These are phyloP conservation scores for Monilinia fructicola DNA, from an alignment of 2,329 filamentous ascomycete genomes.

Conservation along the genomic window DNA sequence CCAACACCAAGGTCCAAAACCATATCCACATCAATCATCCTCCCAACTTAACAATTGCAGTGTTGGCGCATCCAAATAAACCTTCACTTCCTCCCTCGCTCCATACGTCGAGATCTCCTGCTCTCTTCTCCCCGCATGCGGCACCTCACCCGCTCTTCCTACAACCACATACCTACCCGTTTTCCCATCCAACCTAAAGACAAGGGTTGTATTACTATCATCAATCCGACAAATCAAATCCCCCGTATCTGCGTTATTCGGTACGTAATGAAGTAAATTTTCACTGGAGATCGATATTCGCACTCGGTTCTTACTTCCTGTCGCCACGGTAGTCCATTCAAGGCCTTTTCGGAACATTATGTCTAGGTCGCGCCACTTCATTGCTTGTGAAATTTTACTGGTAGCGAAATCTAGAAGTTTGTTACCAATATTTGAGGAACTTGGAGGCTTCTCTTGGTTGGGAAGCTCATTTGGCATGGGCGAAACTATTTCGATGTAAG, in stretches of 20 bases:
- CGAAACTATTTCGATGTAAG: background rate
- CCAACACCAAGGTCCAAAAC: background rate
- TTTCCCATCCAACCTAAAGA: background rate
- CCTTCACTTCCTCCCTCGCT: background rate
- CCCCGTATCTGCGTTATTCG: background rate
- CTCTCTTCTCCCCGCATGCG: background rate
- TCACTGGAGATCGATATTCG: background rate
- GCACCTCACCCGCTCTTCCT: background rate
- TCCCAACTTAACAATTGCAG: background rate
- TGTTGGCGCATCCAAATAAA: background rate
- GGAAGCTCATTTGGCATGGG: background rate
- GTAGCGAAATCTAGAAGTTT: background rate
- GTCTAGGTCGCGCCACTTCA: background rate
- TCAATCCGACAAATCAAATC: slow-evolving; percentile 3
- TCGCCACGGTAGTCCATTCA: background rate
- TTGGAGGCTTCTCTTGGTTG: background rate
- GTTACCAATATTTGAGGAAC: background rate
- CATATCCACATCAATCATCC: background rate
- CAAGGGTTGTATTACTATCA: background rate
- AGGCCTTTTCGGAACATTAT: background rate
- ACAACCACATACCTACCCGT: background rate
- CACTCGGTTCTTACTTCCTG: background rate
- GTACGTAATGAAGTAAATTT: background rate
- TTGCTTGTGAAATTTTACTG: background rate
- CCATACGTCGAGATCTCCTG: background rate